Conservation (phyloP, 495 filamentous ascomycete genomes). For the Aspergillus ostianus region DNA sequence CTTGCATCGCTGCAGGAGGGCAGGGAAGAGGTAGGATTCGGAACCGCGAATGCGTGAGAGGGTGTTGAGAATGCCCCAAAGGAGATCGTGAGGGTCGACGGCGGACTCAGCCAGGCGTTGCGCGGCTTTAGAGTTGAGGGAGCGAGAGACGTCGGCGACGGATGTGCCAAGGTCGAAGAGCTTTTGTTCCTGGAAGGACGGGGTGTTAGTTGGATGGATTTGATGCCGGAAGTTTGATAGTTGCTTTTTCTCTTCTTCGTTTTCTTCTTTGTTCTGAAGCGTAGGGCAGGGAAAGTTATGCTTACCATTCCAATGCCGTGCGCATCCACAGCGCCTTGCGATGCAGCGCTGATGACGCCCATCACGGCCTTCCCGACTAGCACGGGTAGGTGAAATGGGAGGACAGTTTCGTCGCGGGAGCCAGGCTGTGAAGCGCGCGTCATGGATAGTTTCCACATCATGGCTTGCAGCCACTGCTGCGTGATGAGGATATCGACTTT, state of each 20-base stretch:
- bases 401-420: slow-evolving; percentile 40
- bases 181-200: slow-evolving; percentile 44
- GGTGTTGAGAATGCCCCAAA: slow-evolving; percentile 44
- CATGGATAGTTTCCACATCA: slow-evolving; percentile 62
- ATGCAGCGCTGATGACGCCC: slow-evolving; percentile 49
- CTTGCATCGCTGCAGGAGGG: slow-evolving; percentile 36
- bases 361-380: slow-evolving; percentile 55
- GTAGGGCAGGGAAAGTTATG: slow-evolving; percentile 5
- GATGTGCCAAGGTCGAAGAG: slow-evolving; percentile 39
- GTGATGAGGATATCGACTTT: slow-evolving; percentile 62
- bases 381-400: slow-evolving; percentile 60
- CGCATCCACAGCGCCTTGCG: slow-evolving; percentile 53
- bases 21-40: slow-evolving; percentile 42
- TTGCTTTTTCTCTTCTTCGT: not conserved
- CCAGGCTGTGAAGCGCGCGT: slow-evolving; percentile 49
- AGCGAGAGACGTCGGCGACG: slow-evolving; percentile 38
- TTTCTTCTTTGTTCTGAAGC: not conserved
- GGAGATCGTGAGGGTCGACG: slow-evolving; percentile 37
- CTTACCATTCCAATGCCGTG: slow-evolving; percentile 64
- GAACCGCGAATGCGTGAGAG: slow-evolving; percentile 44
- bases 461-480: slow-evolving; percentile 60
- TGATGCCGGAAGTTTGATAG: no score
- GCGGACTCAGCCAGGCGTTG: slow-evolving; percentile 32
- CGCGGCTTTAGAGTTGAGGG: slow-evolving; percentile 31
- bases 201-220: no score